Percentiles rank a stretch among this genome's conserved stretches.
Evolutionary conservation across 1,139 yeast species (phyloP).

Genomic region (Debaryomycetaceae sp.): DNA sequence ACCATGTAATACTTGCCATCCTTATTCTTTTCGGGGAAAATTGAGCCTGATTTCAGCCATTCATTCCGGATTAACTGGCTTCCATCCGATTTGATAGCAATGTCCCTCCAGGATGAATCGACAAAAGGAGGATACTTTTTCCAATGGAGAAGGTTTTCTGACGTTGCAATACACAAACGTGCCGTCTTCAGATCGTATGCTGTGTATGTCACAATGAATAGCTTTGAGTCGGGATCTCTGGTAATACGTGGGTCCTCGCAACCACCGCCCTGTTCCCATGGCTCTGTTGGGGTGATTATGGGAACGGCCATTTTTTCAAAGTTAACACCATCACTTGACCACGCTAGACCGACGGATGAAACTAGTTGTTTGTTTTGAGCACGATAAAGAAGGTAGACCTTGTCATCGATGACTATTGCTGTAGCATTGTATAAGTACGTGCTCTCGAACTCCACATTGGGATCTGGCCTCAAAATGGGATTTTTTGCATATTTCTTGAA

Average conservation of each 20-base stretch:
- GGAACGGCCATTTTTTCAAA: slow-evolving; percentile 33
- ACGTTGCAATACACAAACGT: slow-evolving; percentile 41
- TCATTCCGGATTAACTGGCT: slow-evolving; percentile 22
- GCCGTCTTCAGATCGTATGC: slow-evolving; percentile 37
- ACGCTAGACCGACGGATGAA: slow-evolving; percentile 40
- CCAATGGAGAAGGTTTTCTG: slow-evolving; percentile 40
- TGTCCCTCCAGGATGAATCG: slow-evolving; percentile 31
- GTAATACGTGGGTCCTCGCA: slow-evolving; percentile 45
- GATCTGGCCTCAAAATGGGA: slow-evolving; percentile 41
- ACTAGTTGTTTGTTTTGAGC: slow-evolving; percentile 37
- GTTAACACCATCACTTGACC: slow-evolving; percentile 39
- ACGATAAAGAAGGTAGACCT: slow-evolving; percentile 36
- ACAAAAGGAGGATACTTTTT: slow-evolving; percentile 37
- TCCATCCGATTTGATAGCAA: slow-evolving; percentile 24
- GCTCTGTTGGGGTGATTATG: slow-evolving; percentile 34
- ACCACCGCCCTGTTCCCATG: slow-evolving; percentile 43
- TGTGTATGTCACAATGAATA: slow-evolving; percentile 41
- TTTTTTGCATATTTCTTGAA: slow-evolving; percentile 32
- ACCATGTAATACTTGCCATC: slow-evolving; percentile 44
- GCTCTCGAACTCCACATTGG: slow-evolving; percentile 36
- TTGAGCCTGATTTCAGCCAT: slow-evolving; percentile 47
- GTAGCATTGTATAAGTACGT: slow-evolving; percentile 44
- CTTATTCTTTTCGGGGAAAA: slow-evolving; percentile 30
- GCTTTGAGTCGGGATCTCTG: slow-evolving; percentile 32
- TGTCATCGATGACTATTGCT: slow-evolving; percentile 40